Percentiles rank a stretch among this genome's conserved stretches.
Conservation (phyloP, 2,329 filamentous ascomycete species). For the Xylariaceae sp. region DNA sequence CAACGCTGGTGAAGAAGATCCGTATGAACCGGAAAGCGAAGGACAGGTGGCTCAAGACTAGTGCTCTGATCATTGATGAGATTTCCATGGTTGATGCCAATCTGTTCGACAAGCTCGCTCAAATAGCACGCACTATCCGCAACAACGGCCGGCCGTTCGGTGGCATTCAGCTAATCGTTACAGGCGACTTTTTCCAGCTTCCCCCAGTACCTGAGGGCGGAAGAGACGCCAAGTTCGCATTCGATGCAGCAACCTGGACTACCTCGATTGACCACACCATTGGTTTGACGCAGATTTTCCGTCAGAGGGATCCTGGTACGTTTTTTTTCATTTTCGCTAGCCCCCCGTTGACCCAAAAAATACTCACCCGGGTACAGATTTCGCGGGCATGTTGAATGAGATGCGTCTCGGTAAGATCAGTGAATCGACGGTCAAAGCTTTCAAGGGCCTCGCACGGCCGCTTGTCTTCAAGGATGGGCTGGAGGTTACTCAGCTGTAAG, state of each 20-base stretch:
- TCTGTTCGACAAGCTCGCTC: conserved; percentile 90
- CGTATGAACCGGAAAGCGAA: conserved; percentile 82
- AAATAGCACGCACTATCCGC: conserved; percentile 76
- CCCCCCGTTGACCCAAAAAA: background rate
- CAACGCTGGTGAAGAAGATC: conserved; percentile 82
- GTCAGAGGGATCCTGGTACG: conserved; percentile 75
- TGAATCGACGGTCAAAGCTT: conserved; percentile 68
- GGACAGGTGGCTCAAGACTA: conserved; percentile 81
- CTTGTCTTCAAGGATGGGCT: conserved; percentile 68
- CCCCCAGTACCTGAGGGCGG: conserved; percentile 83
- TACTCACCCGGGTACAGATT: conserved; percentile 45
- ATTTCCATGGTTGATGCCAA: conserved; percentile 98
- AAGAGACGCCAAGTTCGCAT: conserved; percentile 76
- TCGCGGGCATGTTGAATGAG: conserved; percentile 94
- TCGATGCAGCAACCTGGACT: conserved; percentile 86
- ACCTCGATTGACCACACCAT: conserved; percentile 95
- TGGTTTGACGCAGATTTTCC: conserved; percentile 89
- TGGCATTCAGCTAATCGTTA: conserved; percentile 91
- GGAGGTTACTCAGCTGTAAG: conserved; percentile 74
- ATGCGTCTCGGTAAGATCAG: conserved; percentile 86
- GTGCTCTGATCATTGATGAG: conserved; percentile 85
- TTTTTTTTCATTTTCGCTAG: conserved; percentile 5
- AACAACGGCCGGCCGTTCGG: conserved; percentile 93
- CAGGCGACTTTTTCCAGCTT: conserved; percentile 95
- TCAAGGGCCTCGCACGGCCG: conserved; percentile 66